phyloP scores from a whole-genome alignment of 2,329 filamentous ascomycete species.

The Dendrostoma leiphaemia region DNA sequence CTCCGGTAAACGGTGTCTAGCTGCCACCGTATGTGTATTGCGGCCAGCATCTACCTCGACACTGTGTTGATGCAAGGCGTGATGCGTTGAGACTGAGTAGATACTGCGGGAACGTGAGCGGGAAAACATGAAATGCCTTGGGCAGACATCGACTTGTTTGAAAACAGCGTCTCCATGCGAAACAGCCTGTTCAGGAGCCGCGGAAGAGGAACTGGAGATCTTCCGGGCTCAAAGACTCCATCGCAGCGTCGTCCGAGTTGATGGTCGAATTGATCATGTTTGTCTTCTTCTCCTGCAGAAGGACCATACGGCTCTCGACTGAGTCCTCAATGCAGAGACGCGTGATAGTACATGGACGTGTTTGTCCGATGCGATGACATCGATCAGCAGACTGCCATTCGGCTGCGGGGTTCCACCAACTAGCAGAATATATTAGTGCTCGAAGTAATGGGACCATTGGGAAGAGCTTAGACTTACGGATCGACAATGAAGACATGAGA shows the following conservation, averaged over 20 bases:
- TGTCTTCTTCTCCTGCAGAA: slow-evolving; percentile 97
- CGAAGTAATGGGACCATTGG: not conserved
- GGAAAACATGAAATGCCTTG: not conserved
- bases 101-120: no score
- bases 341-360: slow-evolving; percentile 89
- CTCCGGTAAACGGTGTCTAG: not conserved
- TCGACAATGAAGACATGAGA: slow-evolving; percentile 95
- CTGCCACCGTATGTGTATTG: not conserved
- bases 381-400: slow-evolving; percentile 98
- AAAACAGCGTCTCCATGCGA: not conserved
- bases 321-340: slow-evolving; percentile 95
- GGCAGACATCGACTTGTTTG: not conserved
- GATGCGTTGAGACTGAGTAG: not conserved
- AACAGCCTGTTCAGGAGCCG: slow-evolving; percentile 43
- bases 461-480: slow-evolving; percentile 60
- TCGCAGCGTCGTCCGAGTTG: slow-evolving; percentile 85
- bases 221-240: slow-evolving; percentile 86
- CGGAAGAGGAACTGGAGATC: slow-evolving; percentile 98
- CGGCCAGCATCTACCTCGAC: not conserved
- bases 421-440: slow-evolving; percentile 31
- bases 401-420: slow-evolving; percentile 99
- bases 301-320: slow-evolving; percentile 92
- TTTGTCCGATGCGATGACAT: slow-evolving; percentile 93
- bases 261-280: slow-evolving; percentile 98
- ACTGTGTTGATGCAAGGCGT: not conserved